phyloP scores from a whole-genome alignment of 1,284 basidiomycete species.

The Nidula niveotomentosa region DNA sequence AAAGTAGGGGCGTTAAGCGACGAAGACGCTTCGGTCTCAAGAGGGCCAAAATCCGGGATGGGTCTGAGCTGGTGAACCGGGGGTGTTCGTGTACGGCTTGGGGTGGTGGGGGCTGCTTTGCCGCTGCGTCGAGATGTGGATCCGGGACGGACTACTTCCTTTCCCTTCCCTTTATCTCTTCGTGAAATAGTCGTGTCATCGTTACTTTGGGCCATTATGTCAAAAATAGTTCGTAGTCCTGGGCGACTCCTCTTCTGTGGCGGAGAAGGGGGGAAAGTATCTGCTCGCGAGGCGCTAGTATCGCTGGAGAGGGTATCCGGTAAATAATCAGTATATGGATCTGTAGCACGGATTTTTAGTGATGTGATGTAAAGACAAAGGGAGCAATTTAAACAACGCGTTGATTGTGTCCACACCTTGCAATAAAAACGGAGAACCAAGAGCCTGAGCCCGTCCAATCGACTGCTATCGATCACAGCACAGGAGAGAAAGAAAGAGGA shows the following conservation, averaged over 20 bases:
- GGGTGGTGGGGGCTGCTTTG: conserved; percentile 2
- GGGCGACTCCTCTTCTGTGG: conserved; percentile 7
- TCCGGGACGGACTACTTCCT: not conserved
- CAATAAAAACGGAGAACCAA: conserved; percentile 36
- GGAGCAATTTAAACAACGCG: conserved; percentile 5
- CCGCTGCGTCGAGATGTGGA: conserved; percentile 1
- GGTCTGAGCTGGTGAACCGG: conserved; percentile 21
- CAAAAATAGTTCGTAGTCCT: conserved; percentile 1
- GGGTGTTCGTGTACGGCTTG: conserved; percentile 18
- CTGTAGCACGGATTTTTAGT: conserved; percentile 1
- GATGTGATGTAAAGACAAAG: conserved; percentile 1
- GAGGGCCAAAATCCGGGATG: conserved; percentile 13
- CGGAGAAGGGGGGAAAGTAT: conserved; percentile 4
- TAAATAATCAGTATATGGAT: conserved; percentile 27
- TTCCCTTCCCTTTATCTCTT: conserved; percentile 9
- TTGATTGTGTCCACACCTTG: conserved; percentile 22
- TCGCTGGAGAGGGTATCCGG: conserved; percentile 19
- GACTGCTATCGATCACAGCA: conserved; percentile 22
- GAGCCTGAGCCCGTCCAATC: conserved; percentile 18
- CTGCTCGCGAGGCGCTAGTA: conserved; percentile 6
- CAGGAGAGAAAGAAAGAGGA: conserved; percentile 21
- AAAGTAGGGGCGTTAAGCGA: conserved; percentile 32
- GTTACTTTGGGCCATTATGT: conserved; percentile 1
- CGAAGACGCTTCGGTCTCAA: conserved; percentile 20
- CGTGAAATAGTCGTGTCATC: not conserved